Evolutionary conservation across 1,284 basidiomycete genomes (phyloP), one percentile per base, ranked within the genome.

Genomic region (Cutaneotrichosporon dermatis): DNA sequence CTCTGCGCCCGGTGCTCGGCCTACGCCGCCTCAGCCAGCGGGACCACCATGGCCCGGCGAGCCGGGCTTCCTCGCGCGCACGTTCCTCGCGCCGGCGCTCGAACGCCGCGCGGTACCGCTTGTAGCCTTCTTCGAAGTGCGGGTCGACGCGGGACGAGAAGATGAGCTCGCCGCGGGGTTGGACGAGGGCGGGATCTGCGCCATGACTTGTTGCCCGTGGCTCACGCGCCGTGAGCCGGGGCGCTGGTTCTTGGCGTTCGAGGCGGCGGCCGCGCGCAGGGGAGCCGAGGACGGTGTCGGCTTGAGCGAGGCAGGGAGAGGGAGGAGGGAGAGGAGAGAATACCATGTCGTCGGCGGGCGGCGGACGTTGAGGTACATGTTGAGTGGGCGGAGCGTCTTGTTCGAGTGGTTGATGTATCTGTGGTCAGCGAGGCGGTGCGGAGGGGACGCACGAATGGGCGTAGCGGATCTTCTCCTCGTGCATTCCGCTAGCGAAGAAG

Each of bases 331-430:
- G 55, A 88, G 79, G 60, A 69, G 57, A 80, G 85, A 55, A 80
- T 85, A 62, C 79, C 89, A 84, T n/a, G 50, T 40, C 6, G 58
- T 43, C 2, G 58, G 65, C 1, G 86, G 86, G 66, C 87, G 86
- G 54, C 90, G 87, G 69, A 95, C 90, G 79, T 98, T 98, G 68
- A 99, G 83, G 72, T 93, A 92, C 87, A 99, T 95, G 78, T 99
- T 98, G 76, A 97, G 89, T 34, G 87, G 89, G 34, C 95, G 85
- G 36, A 99, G 81, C 0, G 93, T 87, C 46, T 88, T 85, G 77
- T 99, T 99, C 9, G 94, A 92, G 69, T 98, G 95, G 1, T 92
- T 94, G 15, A 98, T 90, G 73, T 98, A 99, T 80, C 92, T 95
- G 53, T 6, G 2, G 46, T 60, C 25, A 60, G 59, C 25, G 15